These are phyloP conservation scores for Nicotiana benthamiana DNA, from an alignment of 257 asterid genomes.

Conservation along the genomic window DNA sequence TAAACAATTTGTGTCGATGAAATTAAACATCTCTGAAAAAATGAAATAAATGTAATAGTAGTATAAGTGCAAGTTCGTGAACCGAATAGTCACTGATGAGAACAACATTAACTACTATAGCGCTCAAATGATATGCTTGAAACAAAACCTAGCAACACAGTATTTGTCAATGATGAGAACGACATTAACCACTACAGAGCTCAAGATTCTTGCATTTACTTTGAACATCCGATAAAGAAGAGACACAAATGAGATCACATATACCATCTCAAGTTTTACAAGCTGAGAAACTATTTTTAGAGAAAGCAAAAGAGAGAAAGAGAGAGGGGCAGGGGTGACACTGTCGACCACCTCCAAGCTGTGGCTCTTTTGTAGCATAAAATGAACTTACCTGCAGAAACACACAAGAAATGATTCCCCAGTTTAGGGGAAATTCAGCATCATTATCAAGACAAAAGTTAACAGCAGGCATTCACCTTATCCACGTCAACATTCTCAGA, in stretches of 20 bases:
- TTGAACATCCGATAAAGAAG: not conserved
- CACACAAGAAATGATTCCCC: not conserved
- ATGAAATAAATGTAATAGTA: not conserved
- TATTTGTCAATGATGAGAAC: not conserved
- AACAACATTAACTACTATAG: not conserved
- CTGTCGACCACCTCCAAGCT: constrained; percentile 64
- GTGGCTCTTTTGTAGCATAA: constrained; percentile 57
- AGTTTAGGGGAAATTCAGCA: not conserved
- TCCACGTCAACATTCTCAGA: constrained; percentile 79
- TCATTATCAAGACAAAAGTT: not conserved
- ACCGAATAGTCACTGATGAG: not conserved
- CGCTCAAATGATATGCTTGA: not conserved
- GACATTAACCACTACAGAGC: not conserved
- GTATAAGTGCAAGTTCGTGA: not conserved
- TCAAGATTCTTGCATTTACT: not conserved
- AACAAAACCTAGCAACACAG: not conserved
- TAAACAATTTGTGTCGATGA: not conserved
- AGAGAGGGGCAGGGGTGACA: not conserved
- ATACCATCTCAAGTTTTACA: not conserved
- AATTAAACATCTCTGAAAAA: not conserved
- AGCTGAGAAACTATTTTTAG: not conserved
- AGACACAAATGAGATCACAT: not conserved
- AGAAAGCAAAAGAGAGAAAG: not conserved
- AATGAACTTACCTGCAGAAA: constrained; percentile 5
- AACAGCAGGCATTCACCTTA: constrained; percentile 31